Percentiles rank a stretch among this genome's conserved stretches.
phyloP scores from a whole-genome alignment of 208 protist species.

The Crithidia thermophila region DNA sequence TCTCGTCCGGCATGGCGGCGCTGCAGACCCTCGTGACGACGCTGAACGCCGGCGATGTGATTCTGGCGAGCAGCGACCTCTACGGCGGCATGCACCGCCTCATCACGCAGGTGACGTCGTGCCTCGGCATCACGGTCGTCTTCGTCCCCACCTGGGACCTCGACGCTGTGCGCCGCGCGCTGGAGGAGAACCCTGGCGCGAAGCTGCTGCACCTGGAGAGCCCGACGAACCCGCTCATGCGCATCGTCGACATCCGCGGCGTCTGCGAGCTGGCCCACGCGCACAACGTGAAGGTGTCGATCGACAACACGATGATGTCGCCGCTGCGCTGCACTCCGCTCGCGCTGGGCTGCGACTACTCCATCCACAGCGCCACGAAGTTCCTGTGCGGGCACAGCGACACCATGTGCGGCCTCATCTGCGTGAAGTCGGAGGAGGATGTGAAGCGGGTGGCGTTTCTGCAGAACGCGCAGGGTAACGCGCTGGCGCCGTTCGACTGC shows the following conservation, averaged over 20 bases:
- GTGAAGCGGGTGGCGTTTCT: constrained; percentile 84
- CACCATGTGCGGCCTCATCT: constrained; percentile 90
- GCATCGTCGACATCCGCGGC: constrained; percentile 87
- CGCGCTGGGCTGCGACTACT: constrained; percentile 94
- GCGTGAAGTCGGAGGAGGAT: constrained; percentile 65
- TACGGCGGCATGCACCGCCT: constrained; percentile 96
- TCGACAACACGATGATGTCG: constrained; percentile 98
- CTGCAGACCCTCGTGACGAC: constrained; percentile 86
- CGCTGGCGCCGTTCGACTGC: constrained; percentile 95
- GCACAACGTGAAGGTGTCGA: constrained; percentile 79
- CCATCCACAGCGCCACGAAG: constrained; percentile 96
- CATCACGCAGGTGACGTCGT: constrained; percentile 76
- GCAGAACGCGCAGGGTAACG: constrained; percentile 92
- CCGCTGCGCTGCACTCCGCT: constrained; percentile 95
- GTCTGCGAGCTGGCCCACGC: constrained; percentile 79
- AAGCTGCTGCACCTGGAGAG: constrained; percentile 96
- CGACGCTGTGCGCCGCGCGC: constrained; percentile 45
- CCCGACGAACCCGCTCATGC: constrained; percentile 95
- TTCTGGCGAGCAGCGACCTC: constrained; percentile 89
- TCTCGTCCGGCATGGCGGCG: constrained; percentile 88
- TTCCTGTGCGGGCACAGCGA: constrained; percentile 97
- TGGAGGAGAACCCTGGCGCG: constrained; percentile 40
- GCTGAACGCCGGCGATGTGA: constrained; percentile 72
- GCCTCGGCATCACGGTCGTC: constrained; percentile 72
- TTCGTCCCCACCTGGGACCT: constrained; percentile 91